These are phyloP conservation scores for Debaryomyces prosopidis DNA, from an alignment of 805 yeast genomes.

Conservation along the genomic window DNA sequence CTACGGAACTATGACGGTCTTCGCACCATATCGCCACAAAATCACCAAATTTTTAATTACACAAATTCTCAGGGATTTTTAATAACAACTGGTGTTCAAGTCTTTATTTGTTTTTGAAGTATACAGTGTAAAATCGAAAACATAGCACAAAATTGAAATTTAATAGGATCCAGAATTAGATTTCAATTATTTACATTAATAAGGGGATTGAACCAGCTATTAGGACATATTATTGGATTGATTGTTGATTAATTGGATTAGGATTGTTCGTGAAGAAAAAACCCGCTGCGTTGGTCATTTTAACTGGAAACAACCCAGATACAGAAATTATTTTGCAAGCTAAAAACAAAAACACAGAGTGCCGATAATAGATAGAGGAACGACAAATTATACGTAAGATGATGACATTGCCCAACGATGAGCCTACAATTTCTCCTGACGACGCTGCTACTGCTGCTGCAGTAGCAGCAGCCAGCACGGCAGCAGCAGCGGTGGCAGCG, in stretches of 20 bases:
- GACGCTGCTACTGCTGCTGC: slow-evolving; percentile 25
- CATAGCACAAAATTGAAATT: slow-evolving; percentile 14
- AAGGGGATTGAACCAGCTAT: background rate
- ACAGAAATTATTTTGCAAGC: background rate
- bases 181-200: slow-evolving; percentile 1
- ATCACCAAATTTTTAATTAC: slow-evolving; percentile 10
- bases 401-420: slow-evolving; percentile 15
- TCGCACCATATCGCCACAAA: slow-evolving; percentile 7
- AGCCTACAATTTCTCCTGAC: slow-evolving; percentile 16
- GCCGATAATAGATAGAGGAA: background rate
- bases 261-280: background rate
- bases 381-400: slow-evolving; percentile 4
- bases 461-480: slow-evolving; percentile 17
- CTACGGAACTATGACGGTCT: too few species aligned
- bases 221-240: background rate
- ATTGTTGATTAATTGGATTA: background rate
- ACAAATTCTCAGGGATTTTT: slow-evolving; percentile 8
- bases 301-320: background rate
- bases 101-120: slow-evolving; percentile 6
- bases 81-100: slow-evolving; percentile 3
- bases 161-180: slow-evolving; percentile 8
- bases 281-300: background rate
- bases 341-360: background rate
- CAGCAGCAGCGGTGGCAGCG: slow-evolving; percentile 14
- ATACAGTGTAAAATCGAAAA: slow-evolving; percentile 9